A percentile compares a stretch with the other conserved stretches of the same genome.
These are phyloP conservation scores for Leccinum longicurvipes DNA, from an alignment of 768 basidiomycete species.

Conservation along the genomic window DNA sequence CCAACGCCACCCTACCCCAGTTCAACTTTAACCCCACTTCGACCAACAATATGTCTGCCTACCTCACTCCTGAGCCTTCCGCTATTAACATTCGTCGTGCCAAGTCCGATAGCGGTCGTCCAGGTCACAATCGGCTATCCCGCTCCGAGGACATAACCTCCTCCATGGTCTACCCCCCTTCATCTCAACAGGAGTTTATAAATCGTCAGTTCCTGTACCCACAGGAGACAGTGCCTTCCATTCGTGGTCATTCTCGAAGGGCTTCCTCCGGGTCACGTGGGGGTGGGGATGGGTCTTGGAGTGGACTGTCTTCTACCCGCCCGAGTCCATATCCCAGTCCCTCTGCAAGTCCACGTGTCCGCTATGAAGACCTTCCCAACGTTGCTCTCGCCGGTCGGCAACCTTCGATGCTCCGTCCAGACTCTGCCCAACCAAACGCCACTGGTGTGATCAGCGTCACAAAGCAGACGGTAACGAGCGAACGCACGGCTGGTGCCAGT, in stretches of 20 bases:
- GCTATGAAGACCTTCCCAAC: constrained; percentile 48
- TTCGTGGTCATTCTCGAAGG: constrained; percentile 42
- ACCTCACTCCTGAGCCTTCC: constrained; percentile 33
- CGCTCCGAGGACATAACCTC: constrained; percentile 61
- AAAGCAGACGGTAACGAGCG: constrained; percentile 87
- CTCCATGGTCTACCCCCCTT: constrained; percentile 30
- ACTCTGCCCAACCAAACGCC: constrained; percentile 4
- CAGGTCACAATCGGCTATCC: constrained; percentile 47
- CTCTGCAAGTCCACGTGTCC: constrained; percentile 57
- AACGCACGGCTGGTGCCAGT: constrained; percentile 84
- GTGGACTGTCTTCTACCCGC: constrained; percentile 37
- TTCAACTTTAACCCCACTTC: constrained; percentile 35
- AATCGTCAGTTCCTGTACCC: constrained; percentile 43
- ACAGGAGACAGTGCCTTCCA: constrained; percentile 33
- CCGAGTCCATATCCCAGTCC: constrained; percentile 68
- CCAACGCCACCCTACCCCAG: constrained; percentile 24
- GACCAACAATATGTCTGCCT: constrained; percentile 38
- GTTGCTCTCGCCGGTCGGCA: constrained; percentile 24
- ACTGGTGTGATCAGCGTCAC: constrained; percentile 33
- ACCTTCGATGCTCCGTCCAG: constrained; percentile 25
- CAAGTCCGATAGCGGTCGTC: constrained; percentile 44
- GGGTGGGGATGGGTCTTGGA: constrained; percentile 30
- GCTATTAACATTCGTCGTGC: constrained; percentile 44
- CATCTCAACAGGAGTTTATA: constrained; percentile 43
- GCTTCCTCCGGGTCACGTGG: constrained; percentile 39